Evolutionary conservation across 495 filamentous ascomycete genomes (phyloP).

Genomic region (Lophiostoma macrostomum): DNA sequence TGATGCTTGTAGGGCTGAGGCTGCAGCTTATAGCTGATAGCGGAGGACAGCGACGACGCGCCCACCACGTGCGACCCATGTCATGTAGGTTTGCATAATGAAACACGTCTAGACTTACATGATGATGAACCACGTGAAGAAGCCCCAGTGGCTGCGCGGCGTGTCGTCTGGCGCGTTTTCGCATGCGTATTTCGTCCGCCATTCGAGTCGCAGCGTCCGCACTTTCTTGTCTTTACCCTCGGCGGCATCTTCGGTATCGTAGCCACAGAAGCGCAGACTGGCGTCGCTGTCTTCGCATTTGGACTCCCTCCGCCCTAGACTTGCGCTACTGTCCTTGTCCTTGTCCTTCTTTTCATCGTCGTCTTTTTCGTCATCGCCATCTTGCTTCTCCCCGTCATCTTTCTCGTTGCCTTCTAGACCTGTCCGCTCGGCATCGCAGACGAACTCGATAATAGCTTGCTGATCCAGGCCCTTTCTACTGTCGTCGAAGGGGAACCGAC

Average conservation of each 20-base stretch:
- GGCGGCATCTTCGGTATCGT: conserved; percentile 50
- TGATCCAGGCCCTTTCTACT: conserved; percentile 52
- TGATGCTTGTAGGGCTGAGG: too few species aligned
- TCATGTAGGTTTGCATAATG: background rate
- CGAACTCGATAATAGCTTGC: conserved; percentile 74
- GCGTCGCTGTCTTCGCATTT: conserved; percentile 38
- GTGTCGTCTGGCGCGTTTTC: conserved; percentile 51
- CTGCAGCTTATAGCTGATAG: too few species aligned
- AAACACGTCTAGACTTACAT: conserved; percentile 60
- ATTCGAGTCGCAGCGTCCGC: conserved; percentile 66
- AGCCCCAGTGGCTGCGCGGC: conserved; percentile 65
- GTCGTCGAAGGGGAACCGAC: conserved; percentile 50
- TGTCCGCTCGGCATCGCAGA: conserved; percentile 66
- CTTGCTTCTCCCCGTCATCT: conserved; percentile 29
- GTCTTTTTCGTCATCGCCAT: conserved; percentile 33
- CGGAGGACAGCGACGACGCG: too few species aligned
- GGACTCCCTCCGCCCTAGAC: conserved; percentile 38
- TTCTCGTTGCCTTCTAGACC: conserved; percentile 61
- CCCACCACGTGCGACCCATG: too few species aligned
- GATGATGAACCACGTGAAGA: conserved; percentile 96
- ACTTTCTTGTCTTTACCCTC: conserved; percentile 35
- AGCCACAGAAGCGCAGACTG: conserved; percentile 71
- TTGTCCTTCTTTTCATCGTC: conserved; percentile 39
- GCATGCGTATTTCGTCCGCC: conserved; percentile 85
- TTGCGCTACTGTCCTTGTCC: conserved; percentile 31